Evolutionary conservation across 106 monocot species (phyloP).

Genomic region (Platanthera zijinensis): DNA sequence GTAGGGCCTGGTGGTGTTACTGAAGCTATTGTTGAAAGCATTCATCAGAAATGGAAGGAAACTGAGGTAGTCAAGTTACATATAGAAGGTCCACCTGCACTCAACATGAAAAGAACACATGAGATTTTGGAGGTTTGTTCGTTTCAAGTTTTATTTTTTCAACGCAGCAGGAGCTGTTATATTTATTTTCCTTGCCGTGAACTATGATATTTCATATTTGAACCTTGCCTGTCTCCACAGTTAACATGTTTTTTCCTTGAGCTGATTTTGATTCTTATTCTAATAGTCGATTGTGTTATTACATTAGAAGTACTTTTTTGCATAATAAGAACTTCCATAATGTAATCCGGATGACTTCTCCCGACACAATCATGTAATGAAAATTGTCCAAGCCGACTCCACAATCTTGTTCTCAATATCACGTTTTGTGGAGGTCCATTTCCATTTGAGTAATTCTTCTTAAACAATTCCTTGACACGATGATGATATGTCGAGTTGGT

Average conservation of each 20-base stretch:
- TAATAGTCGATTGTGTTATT: not conserved
- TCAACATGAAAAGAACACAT: conserved; percentile 86
- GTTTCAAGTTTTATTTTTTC: not conserved
- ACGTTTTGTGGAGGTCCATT: too few relatives aligned
- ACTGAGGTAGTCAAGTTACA: conserved; percentile 73
- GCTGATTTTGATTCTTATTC: not conserved
- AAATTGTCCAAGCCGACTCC: too few relatives aligned
- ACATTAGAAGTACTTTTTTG: not conserved
- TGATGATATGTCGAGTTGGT: too few relatives aligned
- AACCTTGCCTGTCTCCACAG: not conserved
- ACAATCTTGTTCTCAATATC: too few relatives aligned
- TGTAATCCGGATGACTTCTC: not conserved
- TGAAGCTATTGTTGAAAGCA: conserved; percentile 52
- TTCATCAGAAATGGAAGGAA: conserved; percentile 73
- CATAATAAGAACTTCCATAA: not conserved
- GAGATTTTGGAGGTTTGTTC: conserved; percentile 68
- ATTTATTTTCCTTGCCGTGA: not conserved
- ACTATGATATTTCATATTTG: not conserved
- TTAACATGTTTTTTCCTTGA: not conserved
- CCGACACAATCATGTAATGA: not conserved
- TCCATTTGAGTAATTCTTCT: too few relatives aligned
- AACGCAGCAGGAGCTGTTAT: not conserved
- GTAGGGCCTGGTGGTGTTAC: conserved; percentile 81
- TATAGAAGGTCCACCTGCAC: conserved; percentile 64
- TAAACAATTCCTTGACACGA: too few relatives aligned